Evolutionary conservation across 2,329 filamentous ascomycete genomes (phyloP).

Genomic region (Xylariaceae sp.): DNA sequence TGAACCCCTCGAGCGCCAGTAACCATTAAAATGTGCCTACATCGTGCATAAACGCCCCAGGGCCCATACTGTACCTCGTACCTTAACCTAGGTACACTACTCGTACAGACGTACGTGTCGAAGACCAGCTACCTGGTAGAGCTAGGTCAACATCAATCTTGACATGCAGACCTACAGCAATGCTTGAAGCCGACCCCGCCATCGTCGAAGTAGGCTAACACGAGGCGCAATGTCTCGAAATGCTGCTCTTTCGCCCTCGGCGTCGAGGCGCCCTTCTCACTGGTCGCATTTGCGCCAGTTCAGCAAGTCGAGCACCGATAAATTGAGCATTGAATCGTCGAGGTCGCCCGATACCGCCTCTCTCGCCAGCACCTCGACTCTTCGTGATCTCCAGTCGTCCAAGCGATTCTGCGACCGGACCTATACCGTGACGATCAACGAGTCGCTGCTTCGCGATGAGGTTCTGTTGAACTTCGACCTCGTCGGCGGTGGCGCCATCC

Average conservation of each 20-base stretch:
- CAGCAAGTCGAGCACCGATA: constrained; percentile 45
- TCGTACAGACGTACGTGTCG: background rate
- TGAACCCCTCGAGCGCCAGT: background rate
- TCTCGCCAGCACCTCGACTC: constrained; percentile 42
- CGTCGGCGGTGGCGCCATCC: constrained; percentile 57
- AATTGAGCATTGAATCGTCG: constrained; percentile 36
- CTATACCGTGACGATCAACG: constrained; percentile 58
- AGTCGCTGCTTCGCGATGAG: constrained; percentile 71
- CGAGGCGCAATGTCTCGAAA: constrained; percentile 31
- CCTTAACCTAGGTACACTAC: too few relatives aligned
- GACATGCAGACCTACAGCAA: background rate
- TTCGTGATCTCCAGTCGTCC: constrained; percentile 33
- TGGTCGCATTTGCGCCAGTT: constrained; percentile 52
- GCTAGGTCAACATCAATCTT: background rate
- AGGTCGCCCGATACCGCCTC: constrained; percentile 46
- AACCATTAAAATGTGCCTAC: background rate
- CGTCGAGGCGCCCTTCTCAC: constrained; percentile 42
- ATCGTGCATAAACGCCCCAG: background rate
- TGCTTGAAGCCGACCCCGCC: constrained; percentile 5
- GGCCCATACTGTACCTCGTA: background rate
- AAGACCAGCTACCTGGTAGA: background rate
- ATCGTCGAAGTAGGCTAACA: constrained; percentile 25
- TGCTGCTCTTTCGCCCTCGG: constrained; percentile 33
- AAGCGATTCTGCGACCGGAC: constrained; percentile 38
- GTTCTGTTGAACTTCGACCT: constrained; percentile 72